These are phyloP conservation scores for Biscogniauxia marginata DNA, from an alignment of 2,329 filamentous ascomycete genomes.

Conservation along the genomic window DNA sequence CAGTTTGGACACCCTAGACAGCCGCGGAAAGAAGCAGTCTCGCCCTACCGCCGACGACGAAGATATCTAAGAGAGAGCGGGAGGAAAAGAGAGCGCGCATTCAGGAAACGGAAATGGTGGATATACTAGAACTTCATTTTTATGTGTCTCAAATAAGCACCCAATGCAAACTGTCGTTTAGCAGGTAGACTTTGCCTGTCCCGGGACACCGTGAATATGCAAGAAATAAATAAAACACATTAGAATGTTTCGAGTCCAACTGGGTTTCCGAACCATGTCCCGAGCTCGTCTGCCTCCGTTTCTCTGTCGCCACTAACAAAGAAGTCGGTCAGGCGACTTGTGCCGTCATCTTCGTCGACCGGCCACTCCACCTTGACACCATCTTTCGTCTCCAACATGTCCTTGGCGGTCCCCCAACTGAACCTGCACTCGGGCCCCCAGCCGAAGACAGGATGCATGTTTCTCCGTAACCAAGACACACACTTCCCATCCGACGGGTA, in stretches of 20 bases:
- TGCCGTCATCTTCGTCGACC: slow-evolving; percentile 65
- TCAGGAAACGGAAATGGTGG: slow-evolving; percentile 12
- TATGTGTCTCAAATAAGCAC: slow-evolving; percentile 12
- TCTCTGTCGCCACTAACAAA: slow-evolving; percentile 50
- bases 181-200: slow-evolving; percentile 2
- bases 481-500: slow-evolving; percentile 88
- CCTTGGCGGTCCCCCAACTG: slow-evolving; percentile 93
- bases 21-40: slow-evolving; percentile 52
- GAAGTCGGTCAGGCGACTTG: slow-evolving; percentile 73
- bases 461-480: slow-evolving; percentile 74
- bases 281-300: slow-evolving; percentile 63
- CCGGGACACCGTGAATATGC: slow-evolving; percentile 25
- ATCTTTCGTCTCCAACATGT: slow-evolving; percentile 79
- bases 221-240: slow-evolving; percentile 23
- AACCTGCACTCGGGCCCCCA: slow-evolving; percentile 94
- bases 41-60: slow-evolving; percentile 55
- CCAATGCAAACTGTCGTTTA: slow-evolving; percentile 13
- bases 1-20: slow-evolving; percentile 60
- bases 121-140: slow-evolving; percentile 28
- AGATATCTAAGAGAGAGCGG: slow-evolving; percentile 46
- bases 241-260: slow-evolving; percentile 69
- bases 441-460: slow-evolving; percentile 91
- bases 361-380: slow-evolving; percentile 83
- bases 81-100: slow-evolving; percentile 8
- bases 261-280: slow-evolving; percentile 79